Conservation (phyloP, 1,284 basidiomycete genomes). For the Boletus hoseneyae region DNA sequence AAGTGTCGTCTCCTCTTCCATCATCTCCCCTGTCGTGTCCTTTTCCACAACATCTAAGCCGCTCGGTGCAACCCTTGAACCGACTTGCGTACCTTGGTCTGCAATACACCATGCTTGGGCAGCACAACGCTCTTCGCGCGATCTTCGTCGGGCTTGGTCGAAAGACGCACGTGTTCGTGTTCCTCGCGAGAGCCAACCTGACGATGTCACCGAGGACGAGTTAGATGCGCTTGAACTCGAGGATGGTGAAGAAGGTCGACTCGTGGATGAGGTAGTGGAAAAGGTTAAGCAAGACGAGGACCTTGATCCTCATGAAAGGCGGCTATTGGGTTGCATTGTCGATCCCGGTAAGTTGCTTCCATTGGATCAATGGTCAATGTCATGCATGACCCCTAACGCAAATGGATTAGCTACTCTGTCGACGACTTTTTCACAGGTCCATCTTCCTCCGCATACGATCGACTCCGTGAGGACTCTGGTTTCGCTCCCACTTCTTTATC, state of each 20-base stretch:
- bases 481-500: slow-evolving; percentile 86
- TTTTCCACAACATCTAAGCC: slow-evolving; percentile 27
- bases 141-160: slow-evolving; percentile 58
- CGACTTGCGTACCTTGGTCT: slow-evolving; percentile 61
- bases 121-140: slow-evolving; percentile 46
- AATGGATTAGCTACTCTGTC: slow-evolving; percentile 55
- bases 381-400: slow-evolving; percentile 6
- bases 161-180: slow-evolving; percentile 48
- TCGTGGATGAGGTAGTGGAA: slow-evolving; percentile 69
- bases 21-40: slow-evolving; percentile 15
- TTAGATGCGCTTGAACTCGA: slow-evolving; percentile 30
- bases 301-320: slow-evolving; percentile 73
- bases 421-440: slow-evolving; percentile 86
- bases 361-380: background rate
- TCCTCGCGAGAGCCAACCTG: slow-evolving; percentile 37
- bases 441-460: slow-evolving; percentile 80
- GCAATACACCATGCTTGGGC: slow-evolving; percentile 62
- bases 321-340: slow-evolving; percentile 79
- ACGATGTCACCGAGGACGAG: slow-evolving; percentile 40
- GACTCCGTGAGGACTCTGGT: slow-evolving; percentile 90
- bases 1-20: slow-evolving; percentile 47
- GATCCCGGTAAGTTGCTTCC: slow-evolving; percentile 56
- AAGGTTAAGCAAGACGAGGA: slow-evolving; percentile 69
- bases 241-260: slow-evolving; percentile 35
- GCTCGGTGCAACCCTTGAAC: slow-evolving; percentile 40